phyloP scores from a whole-genome alignment of 2,329 filamentous ascomycete genomes.

The Apiospora pterosperma region DNA sequence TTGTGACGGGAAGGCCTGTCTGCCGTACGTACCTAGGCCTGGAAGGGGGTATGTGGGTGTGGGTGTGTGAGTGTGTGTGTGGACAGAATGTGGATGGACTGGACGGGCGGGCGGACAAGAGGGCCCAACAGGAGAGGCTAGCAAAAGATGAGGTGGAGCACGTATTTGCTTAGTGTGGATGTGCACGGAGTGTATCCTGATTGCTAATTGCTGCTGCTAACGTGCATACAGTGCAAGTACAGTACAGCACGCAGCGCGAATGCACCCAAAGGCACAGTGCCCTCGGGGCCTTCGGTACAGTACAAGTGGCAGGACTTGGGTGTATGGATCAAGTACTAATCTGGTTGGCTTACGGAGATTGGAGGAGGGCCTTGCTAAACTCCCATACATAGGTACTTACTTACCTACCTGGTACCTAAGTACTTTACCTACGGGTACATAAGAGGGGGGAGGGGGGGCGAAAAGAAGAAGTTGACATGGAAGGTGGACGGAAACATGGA shows the following conservation, averaged over 20 bases:
- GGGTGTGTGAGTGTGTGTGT: slow-evolving; percentile 11
- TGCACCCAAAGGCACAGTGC: too few relatives aligned
- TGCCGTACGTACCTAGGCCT: slow-evolving; percentile 6
- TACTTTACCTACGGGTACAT: too few relatives aligned
- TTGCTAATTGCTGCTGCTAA: background rate
- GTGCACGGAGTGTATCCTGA: background rate
- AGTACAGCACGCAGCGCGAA: too few relatives aligned
- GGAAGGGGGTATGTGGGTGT: slow-evolving; percentile 8
- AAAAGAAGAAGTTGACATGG: background rate
- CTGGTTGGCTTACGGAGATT: too few relatives aligned
- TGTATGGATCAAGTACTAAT: too few relatives aligned
- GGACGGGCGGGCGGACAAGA: background rate
- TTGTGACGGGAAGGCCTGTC: slow-evolving; percentile 23
- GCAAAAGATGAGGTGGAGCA: background rate
- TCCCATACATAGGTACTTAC: too few relatives aligned
- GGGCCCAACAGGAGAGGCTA: background rate
- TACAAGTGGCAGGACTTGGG: too few relatives aligned
- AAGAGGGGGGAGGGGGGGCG: too few relatives aligned
- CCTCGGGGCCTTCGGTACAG: too few relatives aligned
- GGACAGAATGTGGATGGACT: slow-evolving; percentile 8
- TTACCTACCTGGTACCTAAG: too few relatives aligned
- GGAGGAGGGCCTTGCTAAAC: too few relatives aligned
- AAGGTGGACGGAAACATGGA: background rate
- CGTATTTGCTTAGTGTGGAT: background rate
- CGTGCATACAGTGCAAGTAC: background rate